Evolutionary conservation across 139 green algal genomes (phyloP).

Genomic region (Haematococcus lacustris): DNA sequence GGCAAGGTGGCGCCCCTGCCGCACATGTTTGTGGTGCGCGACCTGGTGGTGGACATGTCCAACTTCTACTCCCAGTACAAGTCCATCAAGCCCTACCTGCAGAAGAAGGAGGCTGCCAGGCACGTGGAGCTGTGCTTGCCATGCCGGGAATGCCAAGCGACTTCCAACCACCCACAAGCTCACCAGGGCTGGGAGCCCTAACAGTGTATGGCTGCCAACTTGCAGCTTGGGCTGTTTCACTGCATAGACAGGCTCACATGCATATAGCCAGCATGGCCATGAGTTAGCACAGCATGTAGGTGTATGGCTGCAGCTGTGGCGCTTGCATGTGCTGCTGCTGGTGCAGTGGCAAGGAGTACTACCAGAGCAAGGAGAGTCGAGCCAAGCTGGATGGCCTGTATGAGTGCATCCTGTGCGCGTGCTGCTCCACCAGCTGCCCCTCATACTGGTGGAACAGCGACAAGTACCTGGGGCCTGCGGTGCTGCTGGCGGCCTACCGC

Average conservation of each 20-base stretch:
- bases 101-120: constrained; percentile 58
- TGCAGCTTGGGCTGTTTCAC: no score
- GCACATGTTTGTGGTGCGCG: constrained; percentile 98
- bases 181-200: no score
- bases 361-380: constrained; percentile 85
- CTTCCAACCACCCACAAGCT: no score
- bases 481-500: constrained; percentile 91
- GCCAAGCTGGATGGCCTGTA: constrained; percentile 97
- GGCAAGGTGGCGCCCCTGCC: constrained; percentile 89
- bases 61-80: constrained; percentile 99
- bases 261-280: no score
- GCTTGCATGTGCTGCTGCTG: no score
- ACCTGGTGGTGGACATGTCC: constrained; percentile 98
- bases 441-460: constrained; percentile 98
- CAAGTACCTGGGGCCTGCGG: constrained; percentile 97
- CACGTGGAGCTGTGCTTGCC: background rate
- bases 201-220: no score
- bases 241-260: no score
- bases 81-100: constrained; percentile 94
- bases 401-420: constrained; percentile 99
- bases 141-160: no score
- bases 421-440: constrained; percentile 94
- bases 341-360: constrained; percentile 69
- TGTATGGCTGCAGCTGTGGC: no score
- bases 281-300: no score